Evolutionary conservation across 257 asterid species (phyloP).

Genomic region (Capsicum chinense): DNA sequence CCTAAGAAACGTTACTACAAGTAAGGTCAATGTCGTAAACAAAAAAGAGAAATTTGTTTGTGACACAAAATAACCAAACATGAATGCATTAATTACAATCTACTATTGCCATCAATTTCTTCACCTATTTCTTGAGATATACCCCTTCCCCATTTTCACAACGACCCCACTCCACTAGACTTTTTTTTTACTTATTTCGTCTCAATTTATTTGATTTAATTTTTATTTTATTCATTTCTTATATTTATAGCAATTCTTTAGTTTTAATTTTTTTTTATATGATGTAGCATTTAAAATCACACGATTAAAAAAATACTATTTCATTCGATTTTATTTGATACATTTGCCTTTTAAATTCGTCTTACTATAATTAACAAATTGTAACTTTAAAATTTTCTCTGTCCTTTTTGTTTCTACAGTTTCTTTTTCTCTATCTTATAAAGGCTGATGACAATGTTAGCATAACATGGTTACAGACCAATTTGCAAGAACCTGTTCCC

Average conservation of each 20-base stretch:
- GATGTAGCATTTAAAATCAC: too few species aligned
- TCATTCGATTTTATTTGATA: too few species aligned
- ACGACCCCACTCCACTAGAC: too few species aligned
- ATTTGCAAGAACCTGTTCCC: background rate
- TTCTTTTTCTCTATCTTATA: background rate
- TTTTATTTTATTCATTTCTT: too few species aligned
- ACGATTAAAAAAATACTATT: too few species aligned
- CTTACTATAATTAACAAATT: too few species aligned
- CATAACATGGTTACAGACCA: slow-evolving; percentile 27
- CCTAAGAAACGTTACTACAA: slow-evolving; percentile 3
- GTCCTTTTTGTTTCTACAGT: background rate
- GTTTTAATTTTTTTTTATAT: too few species aligned
- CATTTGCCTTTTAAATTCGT: too few species aligned
- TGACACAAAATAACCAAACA: slow-evolving; percentile 5
- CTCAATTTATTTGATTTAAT: too few species aligned
- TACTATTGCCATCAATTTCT: slow-evolving; percentile 25
- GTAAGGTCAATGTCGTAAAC: background rate
- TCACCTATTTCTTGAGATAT: slow-evolving; percentile 26
- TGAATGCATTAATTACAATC: slow-evolving; percentile 28
- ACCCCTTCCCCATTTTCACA: background rate
- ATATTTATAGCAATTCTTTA: too few species aligned
- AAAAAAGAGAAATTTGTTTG: background rate
- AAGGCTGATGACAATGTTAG: slow-evolving; percentile 14
- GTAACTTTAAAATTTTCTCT: background rate
- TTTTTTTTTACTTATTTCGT: background rate